Evolutionary conservation across 176 grass and related monocot genomes (phyloP).

Genomic region (Elymus sibiricus): DNA sequence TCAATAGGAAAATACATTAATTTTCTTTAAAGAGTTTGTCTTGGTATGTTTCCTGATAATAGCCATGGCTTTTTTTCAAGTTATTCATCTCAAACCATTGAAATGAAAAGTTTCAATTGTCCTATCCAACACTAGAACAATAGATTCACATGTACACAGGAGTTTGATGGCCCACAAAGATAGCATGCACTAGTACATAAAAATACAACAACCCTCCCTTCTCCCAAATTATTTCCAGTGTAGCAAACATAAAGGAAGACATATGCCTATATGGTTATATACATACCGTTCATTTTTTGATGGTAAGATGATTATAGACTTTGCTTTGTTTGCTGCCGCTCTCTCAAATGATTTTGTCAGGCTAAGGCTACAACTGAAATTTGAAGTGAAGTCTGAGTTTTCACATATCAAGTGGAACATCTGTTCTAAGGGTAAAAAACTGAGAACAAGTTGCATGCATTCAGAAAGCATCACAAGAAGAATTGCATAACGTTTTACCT

Average conservation of each 20-base stretch:
- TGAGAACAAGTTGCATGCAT: slow-evolving; percentile 3
- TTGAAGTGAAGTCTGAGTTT: not conserved
- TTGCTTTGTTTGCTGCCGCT: slow-evolving; percentile 91
- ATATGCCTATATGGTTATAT: slow-evolving; percentile 1
- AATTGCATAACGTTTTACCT: slow-evolving; percentile 58
- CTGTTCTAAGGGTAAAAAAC: not conserved
- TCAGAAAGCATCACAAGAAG: slow-evolving; percentile 30
- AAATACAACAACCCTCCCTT: not conserved
- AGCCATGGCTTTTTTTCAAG: not conserved
- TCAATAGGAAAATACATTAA: not conserved
- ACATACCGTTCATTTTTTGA: slow-evolving; percentile 70
- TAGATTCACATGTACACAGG: not conserved
- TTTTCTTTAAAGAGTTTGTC: slow-evolving; percentile 8
- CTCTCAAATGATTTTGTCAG: slow-evolving; percentile 97
- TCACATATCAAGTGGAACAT: slow-evolving; percentile 20
- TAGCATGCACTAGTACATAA: slow-evolving; percentile 8
- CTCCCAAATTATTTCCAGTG: slow-evolving; percentile 29
- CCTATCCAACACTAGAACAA: not conserved
- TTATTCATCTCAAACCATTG: slow-evolving; percentile 7
- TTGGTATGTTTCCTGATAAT: slow-evolving; percentile 14
- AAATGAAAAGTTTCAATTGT: not conserved
- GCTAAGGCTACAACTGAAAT: slow-evolving; percentile 84
- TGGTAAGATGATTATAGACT: slow-evolving; percentile 83
- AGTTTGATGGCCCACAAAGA: slow-evolving; percentile 11
- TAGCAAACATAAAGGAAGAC: slow-evolving; percentile 22